Base-by-base conservation (phyloP, 2,329 filamentous ascomycete genomes). In the Colletotrichum sp. region DNA sequence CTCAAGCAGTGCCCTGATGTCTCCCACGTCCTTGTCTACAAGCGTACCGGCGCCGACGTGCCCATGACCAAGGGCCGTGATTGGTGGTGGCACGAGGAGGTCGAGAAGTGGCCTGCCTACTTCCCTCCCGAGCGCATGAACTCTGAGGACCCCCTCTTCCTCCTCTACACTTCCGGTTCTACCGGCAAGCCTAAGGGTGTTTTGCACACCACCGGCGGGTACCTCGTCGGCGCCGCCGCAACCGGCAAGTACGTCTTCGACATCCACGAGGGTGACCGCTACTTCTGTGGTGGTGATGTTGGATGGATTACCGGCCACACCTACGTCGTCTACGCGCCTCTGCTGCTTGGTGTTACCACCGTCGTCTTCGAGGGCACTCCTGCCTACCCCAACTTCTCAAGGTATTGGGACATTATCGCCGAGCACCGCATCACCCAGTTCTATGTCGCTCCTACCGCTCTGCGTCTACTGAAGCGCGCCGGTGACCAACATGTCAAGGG, bases 191-290 rank as follows among this genome's bases (percentile, higher is more conserved):
- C 97, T 79, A 99, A 99, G 92, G 97, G 97, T 86, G 94, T 99
- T 71, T 94, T 99, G 95, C 97, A 99, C 90, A 97, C 96, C 30
- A 99, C 96, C 43, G 97, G 89, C 76, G 97, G 97, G 67, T 99
- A 98, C 84, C 91, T 99, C n/a, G 87, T 98, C 9, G 97, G 97
- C 75, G 96, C 96, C 67, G 96, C 97, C 38, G 91, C 94, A 81
- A 99, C 97, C 15, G 96, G 96, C 85, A 99, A 98, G 87, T 98
- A 99, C 85, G 96, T 98, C 77, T 99, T 99, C 83, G 97, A 99
- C 84, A 97, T 99, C 78, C 97, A 99, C 84, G 94, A 96, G 77
- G 93, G 94, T 70, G 97, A 99, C 85, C 92, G 92, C 78, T 98
- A 97, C 91, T 98, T 98, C 91, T 99, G 97, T 81, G 97, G 96